These are phyloP conservation scores for Aspergillus sp. DNA, from an alignment of 2,329 filamentous ascomycete species.

Conservation along the genomic window DNA sequence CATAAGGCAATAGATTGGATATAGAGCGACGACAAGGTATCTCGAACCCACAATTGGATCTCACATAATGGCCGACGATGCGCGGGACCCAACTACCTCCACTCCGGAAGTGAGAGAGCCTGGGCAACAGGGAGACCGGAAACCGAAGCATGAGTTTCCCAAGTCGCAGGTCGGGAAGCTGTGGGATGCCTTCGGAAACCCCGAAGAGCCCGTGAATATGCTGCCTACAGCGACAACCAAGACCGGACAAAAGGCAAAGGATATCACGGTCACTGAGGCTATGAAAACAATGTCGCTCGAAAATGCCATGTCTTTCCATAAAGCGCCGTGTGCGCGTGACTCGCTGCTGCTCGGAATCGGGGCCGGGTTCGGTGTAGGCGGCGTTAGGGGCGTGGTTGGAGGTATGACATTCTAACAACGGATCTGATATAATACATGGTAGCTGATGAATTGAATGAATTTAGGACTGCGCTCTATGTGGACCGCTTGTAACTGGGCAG, in stretches of 20 bases:
- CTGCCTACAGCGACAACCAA: constrained; percentile 61
- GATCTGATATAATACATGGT: neutral
- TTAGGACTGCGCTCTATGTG: constrained; percentile 57
- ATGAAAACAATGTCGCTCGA: constrained; percentile 51
- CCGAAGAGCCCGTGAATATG: constrained; percentile 54
- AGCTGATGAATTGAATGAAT: neutral
- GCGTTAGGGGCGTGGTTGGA: constrained; percentile 70
- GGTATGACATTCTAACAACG: constrained; percentile 52
- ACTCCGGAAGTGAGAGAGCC: constrained; percentile 13
- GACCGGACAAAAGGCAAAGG: constrained; percentile 56
- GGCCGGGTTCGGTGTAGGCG: constrained; percentile 73
- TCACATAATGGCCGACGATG: constrained; percentile 44
- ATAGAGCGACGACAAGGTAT: constrained; percentile 8
- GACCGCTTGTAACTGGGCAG: constrained; percentile 80
- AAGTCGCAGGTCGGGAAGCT: constrained; percentile 51
- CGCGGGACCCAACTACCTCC: constrained; percentile 29
- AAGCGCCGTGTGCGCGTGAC: constrained; percentile 80
- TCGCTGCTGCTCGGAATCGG: constrained; percentile 81
- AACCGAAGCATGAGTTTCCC: constrained; percentile 45
- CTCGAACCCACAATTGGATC: neutral
- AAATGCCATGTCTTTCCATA: constrained; percentile 65
- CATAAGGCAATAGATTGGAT: neutral
- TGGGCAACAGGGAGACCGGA: constrained; percentile 27
- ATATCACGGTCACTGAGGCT: constrained; percentile 44
- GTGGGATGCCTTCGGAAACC: constrained; percentile 51